Conservation (phyloP, 78 protist species). For the Bigelowiella natans region DNA sequence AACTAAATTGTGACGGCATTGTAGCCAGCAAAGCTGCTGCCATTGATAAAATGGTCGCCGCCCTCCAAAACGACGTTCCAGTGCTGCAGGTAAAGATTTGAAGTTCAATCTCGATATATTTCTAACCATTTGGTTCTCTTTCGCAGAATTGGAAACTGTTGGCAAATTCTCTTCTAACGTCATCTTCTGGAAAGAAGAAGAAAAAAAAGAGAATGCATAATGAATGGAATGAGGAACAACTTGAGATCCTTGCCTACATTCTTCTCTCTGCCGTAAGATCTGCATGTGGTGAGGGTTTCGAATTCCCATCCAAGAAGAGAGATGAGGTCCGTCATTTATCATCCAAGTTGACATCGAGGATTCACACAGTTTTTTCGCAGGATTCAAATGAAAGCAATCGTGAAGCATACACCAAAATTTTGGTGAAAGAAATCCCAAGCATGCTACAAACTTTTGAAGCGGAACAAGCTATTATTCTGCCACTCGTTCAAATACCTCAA, state of each 20-base stretch:
- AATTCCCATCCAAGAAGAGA: too few species aligned
- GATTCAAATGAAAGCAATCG: not conserved
- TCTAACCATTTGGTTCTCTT: not conserved
- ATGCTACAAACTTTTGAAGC: not conserved
- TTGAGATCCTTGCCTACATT: not conserved
- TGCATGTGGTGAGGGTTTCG: not conserved
- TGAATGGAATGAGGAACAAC: not conserved
- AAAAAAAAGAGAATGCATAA: not conserved
- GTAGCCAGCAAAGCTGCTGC: not conserved
- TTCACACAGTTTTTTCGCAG: not conserved
- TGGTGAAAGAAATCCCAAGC: not conserved
- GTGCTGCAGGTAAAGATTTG: not conserved
- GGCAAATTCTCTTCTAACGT: not conserved
- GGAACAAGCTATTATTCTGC: not conserved
- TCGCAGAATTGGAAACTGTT: not conserved
- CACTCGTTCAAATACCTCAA: not conserved
- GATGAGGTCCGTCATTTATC: too few species aligned
- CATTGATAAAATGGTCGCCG: not conserved
- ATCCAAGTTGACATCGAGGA: not conserved
- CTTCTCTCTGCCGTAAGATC: not conserved
- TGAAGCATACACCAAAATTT: not conserved
- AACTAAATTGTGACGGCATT: not conserved
- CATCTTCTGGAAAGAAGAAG: not conserved
- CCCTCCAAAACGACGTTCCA: not conserved
- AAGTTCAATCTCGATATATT: not conserved